Percentiles rank a stretch among this genome's conserved stretches.
Evolutionary conservation across 805 yeast species (phyloP).

Genomic region (Nakazawaea pomicola): DNA sequence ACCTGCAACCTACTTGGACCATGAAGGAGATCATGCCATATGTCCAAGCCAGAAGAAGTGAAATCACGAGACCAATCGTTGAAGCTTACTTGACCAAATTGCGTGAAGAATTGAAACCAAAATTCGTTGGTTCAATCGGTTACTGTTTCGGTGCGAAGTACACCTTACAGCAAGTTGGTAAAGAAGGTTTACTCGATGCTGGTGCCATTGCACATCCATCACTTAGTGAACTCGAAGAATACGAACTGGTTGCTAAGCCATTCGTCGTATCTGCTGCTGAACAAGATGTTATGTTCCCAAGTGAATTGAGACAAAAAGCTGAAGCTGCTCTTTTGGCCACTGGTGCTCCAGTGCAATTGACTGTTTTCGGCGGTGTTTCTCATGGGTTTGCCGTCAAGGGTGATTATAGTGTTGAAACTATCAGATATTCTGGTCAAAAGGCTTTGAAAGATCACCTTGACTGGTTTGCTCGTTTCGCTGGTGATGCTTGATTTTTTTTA

Average conservation of each 20-base stretch:
- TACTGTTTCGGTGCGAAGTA: conserved; percentile 84
- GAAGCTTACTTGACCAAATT: conserved; percentile 41
- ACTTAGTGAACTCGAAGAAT: conserved; percentile 58
- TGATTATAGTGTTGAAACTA: conserved; percentile 48
- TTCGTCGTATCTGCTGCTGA: conserved; percentile 73
- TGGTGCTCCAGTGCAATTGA: conserved; percentile 53
- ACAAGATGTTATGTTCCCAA: conserved; percentile 55
- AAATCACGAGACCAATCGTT: conserved; percentile 43
- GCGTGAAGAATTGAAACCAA: conserved; percentile 38
- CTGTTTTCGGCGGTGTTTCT: conserved; percentile 53
- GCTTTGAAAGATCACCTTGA: conserved; percentile 42
- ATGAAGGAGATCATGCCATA: neutral
- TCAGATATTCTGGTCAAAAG: conserved; percentile 64
- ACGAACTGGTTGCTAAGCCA: conserved; percentile 53
- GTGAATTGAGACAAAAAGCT: conserved; percentile 57
- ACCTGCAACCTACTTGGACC: conserved; percentile 29
- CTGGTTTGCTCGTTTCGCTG: conserved; percentile 21
- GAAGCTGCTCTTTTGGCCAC: conserved; percentile 52
- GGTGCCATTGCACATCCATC: conserved; percentile 88
- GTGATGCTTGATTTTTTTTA: too few relatives aligned
- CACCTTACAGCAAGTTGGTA: conserved; percentile 46
- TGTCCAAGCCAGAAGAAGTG: conserved; percentile 20
- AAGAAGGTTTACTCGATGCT: conserved; percentile 35
- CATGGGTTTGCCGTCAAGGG: conserved; percentile 87
- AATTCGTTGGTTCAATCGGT: conserved; percentile 58